Evolutionary conservation across 208 protist species (phyloP).

Genomic region (Giardia duodenalis): DNA sequence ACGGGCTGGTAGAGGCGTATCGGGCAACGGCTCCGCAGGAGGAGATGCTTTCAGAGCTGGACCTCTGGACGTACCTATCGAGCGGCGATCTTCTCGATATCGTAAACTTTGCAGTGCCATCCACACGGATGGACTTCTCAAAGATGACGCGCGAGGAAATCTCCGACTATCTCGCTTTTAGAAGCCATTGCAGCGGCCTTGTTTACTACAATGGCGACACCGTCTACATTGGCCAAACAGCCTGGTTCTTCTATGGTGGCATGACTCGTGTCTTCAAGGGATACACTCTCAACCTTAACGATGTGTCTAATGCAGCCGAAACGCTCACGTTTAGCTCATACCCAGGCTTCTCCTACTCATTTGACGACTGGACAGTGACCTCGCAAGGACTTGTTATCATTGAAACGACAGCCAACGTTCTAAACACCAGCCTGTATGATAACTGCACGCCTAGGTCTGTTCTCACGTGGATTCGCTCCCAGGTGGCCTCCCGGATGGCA

Average conservation of each 20-base stretch:
- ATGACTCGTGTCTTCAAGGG: slow-evolving; percentile 32
- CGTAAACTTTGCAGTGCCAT: background rate
- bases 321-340: slow-evolving; percentile 37
- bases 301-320: background rate
- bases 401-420: slow-evolving; percentile 48
- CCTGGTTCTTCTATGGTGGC: slow-evolving; percentile 33
- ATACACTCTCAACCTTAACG: background rate
- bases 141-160: background rate
- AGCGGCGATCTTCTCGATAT: slow-evolving; percentile 20
- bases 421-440: slow-evolving; percentile 48
- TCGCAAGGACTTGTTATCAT: background rate
- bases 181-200: background rate
- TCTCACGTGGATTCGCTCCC: slow-evolving; percentile 29
- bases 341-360: slow-evolving; percentile 38
- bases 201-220: background rate
- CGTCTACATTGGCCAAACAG: slow-evolving; percentile 17
- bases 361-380: slow-evolving; percentile 38
- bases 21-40: too few relatives aligned
- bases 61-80: slow-evolving; percentile 7
- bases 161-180: background rate
- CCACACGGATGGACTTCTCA: background rate
- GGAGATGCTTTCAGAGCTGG: background rate
- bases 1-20: background rate
- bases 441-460: slow-evolving; percentile 44
- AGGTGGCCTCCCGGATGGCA: slow-evolving; percentile 32